Evolutionary conservation across 768 basidiomycete species (phyloP).

Genomic region (Suillus brevipes): DNA sequence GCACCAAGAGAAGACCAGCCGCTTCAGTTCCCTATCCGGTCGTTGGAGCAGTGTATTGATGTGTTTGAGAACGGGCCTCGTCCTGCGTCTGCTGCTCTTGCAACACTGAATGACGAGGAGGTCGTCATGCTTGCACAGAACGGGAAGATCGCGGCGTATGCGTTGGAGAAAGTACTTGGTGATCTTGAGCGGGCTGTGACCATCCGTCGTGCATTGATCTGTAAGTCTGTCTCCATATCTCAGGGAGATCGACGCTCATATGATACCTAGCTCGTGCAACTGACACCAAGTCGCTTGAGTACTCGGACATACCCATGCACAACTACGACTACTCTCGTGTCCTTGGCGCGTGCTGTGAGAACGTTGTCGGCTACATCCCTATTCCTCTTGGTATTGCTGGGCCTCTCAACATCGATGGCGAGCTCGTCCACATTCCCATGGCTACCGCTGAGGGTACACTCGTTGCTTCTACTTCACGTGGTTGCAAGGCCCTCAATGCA

Average conservation of each 20-base stretch:
- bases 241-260: slow-evolving; percentile 6
- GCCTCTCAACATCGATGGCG: slow-evolving; percentile 88
- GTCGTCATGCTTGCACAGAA: slow-evolving; percentile 84
- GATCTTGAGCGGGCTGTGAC: slow-evolving; percentile 85
- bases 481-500: slow-evolving; percentile 96
- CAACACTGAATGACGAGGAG: slow-evolving; percentile 86
- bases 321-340: slow-evolving; percentile 94
- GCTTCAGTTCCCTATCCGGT: slow-evolving; percentile 36
- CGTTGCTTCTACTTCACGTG: slow-evolving; percentile 95
- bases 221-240: slow-evolving; percentile 49
- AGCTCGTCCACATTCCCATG: slow-evolving; percentile 91
- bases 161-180: slow-evolving; percentile 91
- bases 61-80: slow-evolving; percentile 76
- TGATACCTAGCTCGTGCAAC: slow-evolving; percentile 72
- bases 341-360: slow-evolving; percentile 97
- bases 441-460: slow-evolving; percentile 99
- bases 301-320: slow-evolving; percentile 76
- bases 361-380: slow-evolving; percentile 96
- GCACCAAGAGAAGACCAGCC: slow-evolving; percentile 16
- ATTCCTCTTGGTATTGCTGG: slow-evolving; percentile 96
- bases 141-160: slow-evolving; percentile 94
- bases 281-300: slow-evolving; percentile 78
- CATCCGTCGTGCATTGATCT: slow-evolving; percentile 86
- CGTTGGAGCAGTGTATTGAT: slow-evolving; percentile 75
- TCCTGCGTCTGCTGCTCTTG: slow-evolving; percentile 55